These are phyloP conservation scores for Mycena leptocephala DNA, from an alignment of 768 basidiomycete genomes.

Conservation along the genomic window DNA sequence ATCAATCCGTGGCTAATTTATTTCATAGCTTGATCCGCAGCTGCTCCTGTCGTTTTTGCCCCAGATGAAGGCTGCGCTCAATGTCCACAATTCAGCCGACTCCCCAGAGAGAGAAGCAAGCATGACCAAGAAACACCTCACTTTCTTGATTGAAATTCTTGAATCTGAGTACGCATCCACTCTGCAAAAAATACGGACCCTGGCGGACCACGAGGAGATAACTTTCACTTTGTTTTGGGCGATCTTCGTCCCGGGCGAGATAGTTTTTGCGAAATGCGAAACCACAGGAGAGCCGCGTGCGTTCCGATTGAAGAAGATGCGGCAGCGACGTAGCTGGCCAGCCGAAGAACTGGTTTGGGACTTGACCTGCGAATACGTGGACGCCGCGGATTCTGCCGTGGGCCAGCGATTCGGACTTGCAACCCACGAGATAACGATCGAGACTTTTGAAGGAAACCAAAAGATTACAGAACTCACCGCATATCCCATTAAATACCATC, in stretches of 20 bases:
- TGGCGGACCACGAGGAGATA: not conserved
- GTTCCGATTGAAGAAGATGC: not conserved
- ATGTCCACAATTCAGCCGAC: not conserved
- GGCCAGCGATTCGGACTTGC: not conserved
- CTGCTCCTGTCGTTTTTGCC: not conserved
- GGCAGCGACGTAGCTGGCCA: not conserved
- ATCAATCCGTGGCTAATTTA: not conserved
- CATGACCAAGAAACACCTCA: not conserved
- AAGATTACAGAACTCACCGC: not conserved
- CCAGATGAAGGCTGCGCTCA: not conserved
- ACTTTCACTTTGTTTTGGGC: slow-evolving; percentile 6
- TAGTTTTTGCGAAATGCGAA: not conserved
- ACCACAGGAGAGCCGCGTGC: slow-evolving; percentile 9
- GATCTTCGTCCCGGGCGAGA: not conserved
- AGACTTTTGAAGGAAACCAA: not conserved
- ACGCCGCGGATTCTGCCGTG: not conserved
- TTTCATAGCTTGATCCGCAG: not conserved
- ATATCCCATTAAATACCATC: slow-evolving; percentile 2
- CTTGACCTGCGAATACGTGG: slow-evolving; percentile 4
- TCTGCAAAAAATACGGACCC: not conserved
- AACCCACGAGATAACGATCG: not conserved
- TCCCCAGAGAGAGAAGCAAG: not conserved
- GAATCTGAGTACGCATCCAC: not conserved
- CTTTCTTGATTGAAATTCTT: slow-evolving; percentile 1
- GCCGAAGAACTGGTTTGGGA: not conserved